Percentiles rank a stretch among this genome's conserved stretches.
These are phyloP conservation scores for Aegilops umbellulata DNA, from an alignment of 176 grass and related monocot genomes.

Conservation along the genomic window DNA sequence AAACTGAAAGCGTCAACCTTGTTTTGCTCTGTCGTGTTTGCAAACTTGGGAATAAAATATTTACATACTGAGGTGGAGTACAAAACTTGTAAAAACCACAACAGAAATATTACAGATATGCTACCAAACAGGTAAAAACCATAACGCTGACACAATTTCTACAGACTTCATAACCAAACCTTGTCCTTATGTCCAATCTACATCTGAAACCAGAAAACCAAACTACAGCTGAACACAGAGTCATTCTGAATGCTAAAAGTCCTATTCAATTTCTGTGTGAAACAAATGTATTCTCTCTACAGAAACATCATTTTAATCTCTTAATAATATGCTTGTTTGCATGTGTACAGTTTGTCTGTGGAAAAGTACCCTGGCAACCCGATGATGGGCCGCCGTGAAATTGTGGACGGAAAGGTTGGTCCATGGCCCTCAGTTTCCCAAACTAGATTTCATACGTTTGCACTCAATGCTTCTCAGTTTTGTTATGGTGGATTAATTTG, in stretches of 20 bases:
- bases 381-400: conserved; percentile 63
- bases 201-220: conserved; percentile 54
- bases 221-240: background rate
- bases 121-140: background rate
- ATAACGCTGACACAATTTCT: background rate
- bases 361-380: conserved; percentile 54
- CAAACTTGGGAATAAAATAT: background rate
- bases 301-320: background rate
- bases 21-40: background rate
- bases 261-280: background rate
- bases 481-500: background rate
- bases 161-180: conserved; percentile 29
- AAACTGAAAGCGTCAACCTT: background rate
- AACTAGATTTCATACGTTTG: background rate
- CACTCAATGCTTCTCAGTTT: background rate
- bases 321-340: background rate
- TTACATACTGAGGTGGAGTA: background rate
- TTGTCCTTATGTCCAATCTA: conserved; percentile 83
- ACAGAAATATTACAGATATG: no score
- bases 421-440: background rate
- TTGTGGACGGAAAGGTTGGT: conserved; percentile 58
- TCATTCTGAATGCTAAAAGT: background rate
- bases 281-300: background rate
- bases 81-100: background rate
- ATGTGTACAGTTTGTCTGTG: conserved; percentile 52